Base-by-base conservation (phyloP, 2,329 filamentous ascomycete genomes). In the Bipolaris bicolor region DNA sequence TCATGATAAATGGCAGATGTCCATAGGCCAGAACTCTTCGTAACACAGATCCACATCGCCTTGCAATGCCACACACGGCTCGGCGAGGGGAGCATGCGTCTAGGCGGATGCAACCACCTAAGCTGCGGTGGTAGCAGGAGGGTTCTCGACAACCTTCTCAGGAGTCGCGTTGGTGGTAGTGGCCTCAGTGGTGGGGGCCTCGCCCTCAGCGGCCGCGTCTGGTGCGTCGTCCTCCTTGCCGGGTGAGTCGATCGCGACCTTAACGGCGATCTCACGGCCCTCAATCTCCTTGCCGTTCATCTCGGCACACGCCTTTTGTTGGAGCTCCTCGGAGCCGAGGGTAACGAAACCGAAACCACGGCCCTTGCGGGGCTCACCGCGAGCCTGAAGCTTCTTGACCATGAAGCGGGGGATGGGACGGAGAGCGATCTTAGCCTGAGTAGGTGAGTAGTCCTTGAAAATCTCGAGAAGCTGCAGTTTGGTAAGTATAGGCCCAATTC, bases 231-330 rank as follows among this genome's bases (percentile, higher is more conserved):
- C 94, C 81, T 97, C 94, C 90, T 98, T 99, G 82, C 96, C 94
- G 65, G 95, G 95, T 85, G 92, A 97, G 84, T 99, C 95, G 76
- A 99, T 98, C 76, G 95, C 95, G 77, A 99, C 93, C 90, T 99
- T 99, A 86, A 99, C 95, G 66, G 95, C 95, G 71, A 99, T 99
- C 84, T 98, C 94, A 75, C 95, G 94, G 65, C 94, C 95, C 80
- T 98, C 95, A 69, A 99, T 95, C 79, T 97, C 91, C 88, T 97
- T 98, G 82, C 92, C 95, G 82, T 99, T 97, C 95, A 99, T 99
- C 85, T 99, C 95, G 51, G 82, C 77, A 67, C 97, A 96, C 66
- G 95, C 95, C 90, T 97, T 97, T 83, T 96, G 88, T 86, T 99
- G 95, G 74, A 94, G 81, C 81, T 97, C 93, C 85, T 99, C 94